Base-by-base conservation (phyloP, 805 yeast species). In the Spathaspora girioi region DNA sequence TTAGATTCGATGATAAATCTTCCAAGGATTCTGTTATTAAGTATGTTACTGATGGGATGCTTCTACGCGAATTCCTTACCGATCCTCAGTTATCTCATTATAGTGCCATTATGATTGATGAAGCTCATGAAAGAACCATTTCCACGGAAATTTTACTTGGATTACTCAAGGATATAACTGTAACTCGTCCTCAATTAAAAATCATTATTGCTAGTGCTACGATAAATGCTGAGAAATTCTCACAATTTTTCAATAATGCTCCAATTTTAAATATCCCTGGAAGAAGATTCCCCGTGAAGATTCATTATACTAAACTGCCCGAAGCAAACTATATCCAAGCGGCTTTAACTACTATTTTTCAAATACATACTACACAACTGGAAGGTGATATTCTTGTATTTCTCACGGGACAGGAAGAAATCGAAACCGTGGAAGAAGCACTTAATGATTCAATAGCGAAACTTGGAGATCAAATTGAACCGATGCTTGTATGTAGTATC, bases 41-140 rank as follows among this genome's bases (percentile, higher is more conserved):
- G 70, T 94, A 94, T 67, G 80, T 92, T 81, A 94, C 99, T 0
- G 99, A 94, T 67, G 99, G 99, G 78, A 89, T 91, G 90, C 75
- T 94, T 18, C 73, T 92, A 32, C 71, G 97, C 52, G 99, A 94
- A 68, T 86, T 89, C 56, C 69, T 92, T 32, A 73, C 79, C 1
- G 97, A 92, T 63, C 89, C 96, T 0, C 81, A 81, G 43, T 68
- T 92, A 41, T 67, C 76, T 1, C 71, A 69, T 1, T 93, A 92
- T 63, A 81, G 94, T 1, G 96, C 88, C 1, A 76, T 93, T 50
- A 91, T 93, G 87, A 85, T 93, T 46, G 99, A 93, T 69, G 99
- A 93, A 68, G 99, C 99, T 0, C 99, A 94, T 64, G 99, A 94
- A 65, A 78, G 99, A 52, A 94, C 98, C 0, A 73, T 93, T 41